Base-by-base conservation (phyloP, 805 yeast species). In the Candida silvicultrix region DNA sequence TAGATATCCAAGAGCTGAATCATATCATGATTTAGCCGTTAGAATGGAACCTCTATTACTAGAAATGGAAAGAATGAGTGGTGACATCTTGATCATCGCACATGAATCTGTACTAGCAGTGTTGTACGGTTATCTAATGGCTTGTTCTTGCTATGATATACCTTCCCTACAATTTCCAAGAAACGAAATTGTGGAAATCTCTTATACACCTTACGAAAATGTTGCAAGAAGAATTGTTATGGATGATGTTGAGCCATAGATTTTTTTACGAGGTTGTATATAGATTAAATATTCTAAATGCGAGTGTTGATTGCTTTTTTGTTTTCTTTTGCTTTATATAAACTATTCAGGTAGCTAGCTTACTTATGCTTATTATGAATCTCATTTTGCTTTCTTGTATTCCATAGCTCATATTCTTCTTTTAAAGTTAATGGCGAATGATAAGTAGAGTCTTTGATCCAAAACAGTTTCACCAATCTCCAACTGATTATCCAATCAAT, bases 1-100 rank as follows among this genome's bases (percentile, higher is more conserved):
- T 61, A 73, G 99, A 49, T 94, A 78, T 61, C 87, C 96, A 2
- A 74, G 98, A 42, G 89, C 95, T 0, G 99, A 94, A 67, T 86
- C 95, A 43, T 94, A 89, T 61, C 99, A 94, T 65, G 99, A 94
- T 65, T 74, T 94, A 47, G 98, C 99, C 0, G 84, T 94, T 34
- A 81, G 96, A 56, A 77, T 94, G 68, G 99, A 94, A 66, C 96
- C 98, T 0, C 71, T 94, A 45, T 80, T 94, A 49, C 73, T 94
- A 62, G 98, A 94, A 64, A 83, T 94, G 81, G 99, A 94, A 64
- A 77, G 97, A 55, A 83, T 85, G 77, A 78, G 87, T 44, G 87
- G 89, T 19, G 97, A 89, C 61, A 77, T 94, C 15, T 70, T 94
- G 53, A 85, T 94, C 49, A 85, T 94, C 54, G 97, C 97, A 1